These are phyloP conservation scores for Lactarius indigo DNA, from an alignment of 768 basidiomycete species.

Conservation along the genomic window DNA sequence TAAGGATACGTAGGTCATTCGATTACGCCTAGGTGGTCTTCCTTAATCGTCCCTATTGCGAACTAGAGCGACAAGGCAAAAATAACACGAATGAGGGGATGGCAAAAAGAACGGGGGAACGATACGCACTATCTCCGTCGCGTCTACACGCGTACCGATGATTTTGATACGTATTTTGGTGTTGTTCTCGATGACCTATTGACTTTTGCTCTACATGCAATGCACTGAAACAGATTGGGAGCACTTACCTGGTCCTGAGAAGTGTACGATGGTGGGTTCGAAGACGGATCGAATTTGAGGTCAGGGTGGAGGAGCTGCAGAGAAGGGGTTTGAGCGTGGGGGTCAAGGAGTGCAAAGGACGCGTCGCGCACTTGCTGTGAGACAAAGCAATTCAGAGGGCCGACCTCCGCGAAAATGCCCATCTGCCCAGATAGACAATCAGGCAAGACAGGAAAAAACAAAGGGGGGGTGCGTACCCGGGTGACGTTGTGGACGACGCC, in stretches of 20 bases:
- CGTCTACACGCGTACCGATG: constrained; percentile 97
- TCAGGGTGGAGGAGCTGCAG: constrained; percentile 87
- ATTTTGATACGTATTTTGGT: constrained; percentile 92
- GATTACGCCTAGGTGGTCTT: constrained; percentile 94
- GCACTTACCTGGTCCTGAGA: constrained; percentile 75
- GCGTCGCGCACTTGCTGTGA: constrained; percentile 76
- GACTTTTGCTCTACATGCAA: neutral
- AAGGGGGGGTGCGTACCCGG: constrained; percentile 56
- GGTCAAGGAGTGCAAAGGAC: constrained; percentile 2
- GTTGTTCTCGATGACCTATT: constrained; percentile 88
- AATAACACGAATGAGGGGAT: neutral
- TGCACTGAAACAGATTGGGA: neutral
- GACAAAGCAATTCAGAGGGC: constrained; percentile 91
- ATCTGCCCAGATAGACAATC: constrained; percentile 51
- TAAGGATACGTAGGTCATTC: constrained; percentile 40
- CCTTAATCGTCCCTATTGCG: constrained; percentile 97
- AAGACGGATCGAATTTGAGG: constrained; percentile 92
- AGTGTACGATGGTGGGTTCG: constrained; percentile 94
- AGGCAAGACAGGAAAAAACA: neutral
- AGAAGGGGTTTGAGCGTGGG: no score
- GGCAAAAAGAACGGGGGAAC: neutral
- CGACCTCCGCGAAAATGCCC: constrained; percentile 98
- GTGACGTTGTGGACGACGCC: constrained; percentile 94
- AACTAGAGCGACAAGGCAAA: constrained; percentile 51
- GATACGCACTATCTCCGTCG: constrained; percentile 86